Evolutionary conservation across 257 asterid species (phyloP), one percentile per base, ranked within the genome.

Genomic region (Primulina tabacum): DNA sequence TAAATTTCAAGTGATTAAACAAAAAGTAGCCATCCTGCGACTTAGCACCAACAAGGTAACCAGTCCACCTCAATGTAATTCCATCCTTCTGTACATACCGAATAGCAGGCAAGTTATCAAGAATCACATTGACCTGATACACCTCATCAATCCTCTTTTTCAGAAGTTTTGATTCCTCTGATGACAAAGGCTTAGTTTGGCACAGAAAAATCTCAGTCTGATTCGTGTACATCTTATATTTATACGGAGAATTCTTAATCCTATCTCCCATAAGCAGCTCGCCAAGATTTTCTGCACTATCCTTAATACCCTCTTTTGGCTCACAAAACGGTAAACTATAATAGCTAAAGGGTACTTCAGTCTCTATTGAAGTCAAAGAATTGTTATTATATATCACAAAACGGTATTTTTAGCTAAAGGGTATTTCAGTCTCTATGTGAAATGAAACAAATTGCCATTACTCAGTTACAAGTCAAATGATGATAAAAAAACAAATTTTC

Each of bases 211-310:
- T 72, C 33, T 86, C 88, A 0, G 95, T 77, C 81, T 90, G 91
- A 74, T 88, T 90, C 4, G 82, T 84, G 81, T 80, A 74, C 92
- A 84, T 90, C 87, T 86, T 90, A 78, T 88, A 90, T 81, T 84
- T 83, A 72, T 86, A 83, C 14, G 96, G 96, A 40, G 96, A 90
- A 78, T 90, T 90, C 86, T 90, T 95, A 47, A 90, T 90, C 75
- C 93, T 80, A 78, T 90, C 96, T 56, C 96, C 96, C 96, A 90
- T 88, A 58, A 90, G 95, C 12, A 90, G 84, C 87, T 90, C 96
- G 61, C 95, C 96, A 4, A 90, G 88, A 75, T 90, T 90, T 52
- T 90, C 96, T 1, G 92, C 92, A 58, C 92, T 90, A 64, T 90
- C 96, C 79, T 86, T 88, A 28, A 90, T 79, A 24, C 96, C 96